Evolutionary conservation across 169 alveolate species (phyloP).

Genomic region (Eimeria praecox): DNA sequence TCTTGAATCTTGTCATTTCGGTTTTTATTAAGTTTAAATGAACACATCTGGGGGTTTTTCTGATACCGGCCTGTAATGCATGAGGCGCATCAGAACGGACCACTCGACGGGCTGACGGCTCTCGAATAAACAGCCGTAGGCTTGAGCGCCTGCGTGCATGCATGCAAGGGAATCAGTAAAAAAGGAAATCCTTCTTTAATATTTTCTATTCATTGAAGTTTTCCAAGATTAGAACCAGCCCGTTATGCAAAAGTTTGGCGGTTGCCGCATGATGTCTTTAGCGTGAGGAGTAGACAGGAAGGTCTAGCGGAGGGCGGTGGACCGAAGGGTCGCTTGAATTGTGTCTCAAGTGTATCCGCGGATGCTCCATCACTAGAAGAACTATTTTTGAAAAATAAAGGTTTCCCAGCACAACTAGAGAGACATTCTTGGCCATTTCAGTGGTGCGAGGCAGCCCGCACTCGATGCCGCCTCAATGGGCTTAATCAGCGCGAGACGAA

Average conservation of each 20-base stretch:
- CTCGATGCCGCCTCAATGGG: constrained; percentile 4
- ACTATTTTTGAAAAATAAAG: not conserved
- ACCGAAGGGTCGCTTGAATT: not conserved
- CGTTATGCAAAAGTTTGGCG: not conserved
- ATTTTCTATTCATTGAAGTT: not conserved
- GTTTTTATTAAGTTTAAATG: not conserved
- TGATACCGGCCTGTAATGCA: not conserved
- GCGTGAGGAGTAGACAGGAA: not conserved
- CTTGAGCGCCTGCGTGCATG: not conserved
- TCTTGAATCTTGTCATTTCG: not conserved
- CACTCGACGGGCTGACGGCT: not conserved
- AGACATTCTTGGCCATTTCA: not conserved
- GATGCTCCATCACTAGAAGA: not conserved
- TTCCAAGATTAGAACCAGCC: not conserved
- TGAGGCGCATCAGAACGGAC: not conserved
- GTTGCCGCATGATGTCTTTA: not conserved
- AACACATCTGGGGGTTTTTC: not conserved
- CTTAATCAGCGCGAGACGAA: not conserved
- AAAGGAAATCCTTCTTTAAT: not conserved
- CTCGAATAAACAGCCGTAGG: not conserved
- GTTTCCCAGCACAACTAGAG: not conserved
- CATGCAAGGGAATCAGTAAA: not conserved
- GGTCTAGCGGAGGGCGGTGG: constrained; percentile 38
- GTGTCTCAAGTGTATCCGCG: not conserved
- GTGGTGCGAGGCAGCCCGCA: not conserved